Conservation (phyloP, 164 flowering plant genomes). For the grape (Vitis vinifera) region ASM3070453v1 NC_081805.1:418501-419000, state of each 20-base stretch:
- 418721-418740: background rate
- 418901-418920: conserved; percentile 12
- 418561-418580: background rate
- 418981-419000: conserved; percentile 16
- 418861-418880: background rate
- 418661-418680: conserved; percentile 9
- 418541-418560: background rate
- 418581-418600: conserved; percentile 14
- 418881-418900: conserved; percentile 18
- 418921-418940: conserved; percentile 10
- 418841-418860: background rate
- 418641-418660: background rate
- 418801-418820: conserved; percentile 48
- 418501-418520: conserved; percentile 8
- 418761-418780: conserved; percentile 4
- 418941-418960: background rate
- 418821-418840: conserved; percentile 15
- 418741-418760: conserved; percentile 1
- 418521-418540: background rate
- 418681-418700: conserved; percentile 6
- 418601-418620: background rate
- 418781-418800: conserved; percentile 29
- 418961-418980: background rate
- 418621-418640: background rate
- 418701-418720: conserved; percentile 13